These are phyloP conservation scores for Neonectria punicea DNA, from an alignment of 2,329 filamentous ascomycete species.

Conservation along the genomic window DNA sequence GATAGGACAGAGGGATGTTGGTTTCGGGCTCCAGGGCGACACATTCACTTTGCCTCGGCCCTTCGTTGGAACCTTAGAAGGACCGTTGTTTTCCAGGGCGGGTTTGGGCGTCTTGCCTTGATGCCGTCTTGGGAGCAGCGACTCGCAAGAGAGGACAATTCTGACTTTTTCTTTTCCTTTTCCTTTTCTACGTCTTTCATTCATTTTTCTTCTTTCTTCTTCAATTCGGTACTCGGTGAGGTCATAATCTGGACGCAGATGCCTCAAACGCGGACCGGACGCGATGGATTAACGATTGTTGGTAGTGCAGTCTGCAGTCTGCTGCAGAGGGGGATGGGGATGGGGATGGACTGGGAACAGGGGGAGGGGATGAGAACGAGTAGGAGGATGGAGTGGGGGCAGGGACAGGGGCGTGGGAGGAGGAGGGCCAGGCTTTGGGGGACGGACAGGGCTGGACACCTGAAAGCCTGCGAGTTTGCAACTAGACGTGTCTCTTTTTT, in stretches of 20 bases:
- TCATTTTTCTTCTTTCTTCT: conserved; percentile 13
- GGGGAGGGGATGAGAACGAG: conserved; percentile 12
- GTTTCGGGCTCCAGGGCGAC: not conserved
- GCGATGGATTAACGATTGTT: conserved; percentile 23
- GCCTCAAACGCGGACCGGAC: conserved; percentile 20
- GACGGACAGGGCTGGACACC: conserved; percentile 28
- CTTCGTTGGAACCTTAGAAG: conserved; percentile 32
- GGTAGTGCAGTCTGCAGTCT: conserved; percentile 8
- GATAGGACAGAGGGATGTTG: conserved; percentile 4
- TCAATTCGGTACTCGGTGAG: conserved; percentile 11
- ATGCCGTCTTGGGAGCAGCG: conserved; percentile 26
- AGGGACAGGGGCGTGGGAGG: conserved; percentile 24
- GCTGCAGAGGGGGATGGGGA: conserved; percentile 2
- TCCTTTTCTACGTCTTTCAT: conserved; percentile 18
- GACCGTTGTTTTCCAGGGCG: conserved; percentile 32
- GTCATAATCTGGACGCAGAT: conserved; percentile 8
- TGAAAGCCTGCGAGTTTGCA: conserved; percentile 14
- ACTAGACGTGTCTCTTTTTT: conserved; percentile 20
- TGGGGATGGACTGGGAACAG: conserved; percentile 6
- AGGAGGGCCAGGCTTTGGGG: conserved; percentile 3
- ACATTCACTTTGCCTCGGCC: conserved; percentile 20
- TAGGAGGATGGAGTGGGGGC: conserved; percentile 9
- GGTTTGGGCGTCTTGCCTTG: conserved; percentile 23
- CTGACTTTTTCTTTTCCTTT: conserved; percentile 28
- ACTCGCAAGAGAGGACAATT: conserved; percentile 37